Evolutionary conservation across 2,329 filamentous ascomycete genomes (phyloP).

Genomic region (Colletotrichum theobromicola): DNA sequence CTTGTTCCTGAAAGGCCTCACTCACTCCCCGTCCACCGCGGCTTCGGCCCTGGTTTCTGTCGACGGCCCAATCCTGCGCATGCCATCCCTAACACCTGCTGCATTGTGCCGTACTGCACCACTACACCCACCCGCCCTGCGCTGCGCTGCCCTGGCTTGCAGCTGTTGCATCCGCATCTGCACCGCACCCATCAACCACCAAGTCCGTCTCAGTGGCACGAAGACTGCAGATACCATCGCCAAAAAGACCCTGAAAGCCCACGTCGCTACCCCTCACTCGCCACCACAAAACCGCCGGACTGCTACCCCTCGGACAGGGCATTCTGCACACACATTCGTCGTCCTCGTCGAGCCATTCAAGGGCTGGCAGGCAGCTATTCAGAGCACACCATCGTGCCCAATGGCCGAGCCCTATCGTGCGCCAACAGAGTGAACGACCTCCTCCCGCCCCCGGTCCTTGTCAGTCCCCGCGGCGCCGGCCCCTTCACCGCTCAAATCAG

Average conservation of each 20-base stretch:
- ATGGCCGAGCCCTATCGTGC: background rate
- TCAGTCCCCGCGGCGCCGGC: background rate
- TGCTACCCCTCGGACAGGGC: background rate
- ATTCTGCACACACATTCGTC: background rate
- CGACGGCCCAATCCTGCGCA: background rate
- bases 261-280: background rate
- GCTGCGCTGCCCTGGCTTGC: background rate
- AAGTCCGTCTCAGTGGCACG: background rate
- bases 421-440: background rate
- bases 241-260: background rate
- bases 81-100: background rate
- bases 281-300: background rate
- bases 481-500: constrained; percentile 20
- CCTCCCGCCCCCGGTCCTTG: constrained; percentile 5
- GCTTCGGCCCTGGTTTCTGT: background rate
- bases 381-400: background rate
- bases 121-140: background rate
- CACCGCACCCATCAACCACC: background rate
- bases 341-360: background rate
- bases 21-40: background rate
- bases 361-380: background rate
- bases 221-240: background rate
- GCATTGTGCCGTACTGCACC: background rate
- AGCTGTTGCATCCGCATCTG: background rate
- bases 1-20: background rate